phyloP scores from a whole-genome alignment of 768 basidiomycete species.

The Mycena chlorophos region DNA sequence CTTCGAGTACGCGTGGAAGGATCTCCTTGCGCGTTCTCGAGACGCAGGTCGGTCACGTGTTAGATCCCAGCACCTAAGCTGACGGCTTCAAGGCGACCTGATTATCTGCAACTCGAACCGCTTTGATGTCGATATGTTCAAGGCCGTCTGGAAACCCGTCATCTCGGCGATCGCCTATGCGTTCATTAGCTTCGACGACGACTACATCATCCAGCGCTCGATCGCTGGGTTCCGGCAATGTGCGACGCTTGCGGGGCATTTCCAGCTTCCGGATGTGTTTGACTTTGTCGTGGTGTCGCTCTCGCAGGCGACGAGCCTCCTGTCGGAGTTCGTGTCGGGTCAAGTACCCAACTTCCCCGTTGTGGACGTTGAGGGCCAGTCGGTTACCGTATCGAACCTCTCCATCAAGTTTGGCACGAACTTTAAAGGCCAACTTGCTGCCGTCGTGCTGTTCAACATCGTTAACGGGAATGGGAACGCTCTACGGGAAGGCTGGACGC shows the following conservation, averaged over 20 bases:
- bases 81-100: conserved; percentile 48
- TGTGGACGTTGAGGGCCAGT: conserved; percentile 86
- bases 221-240: conserved; percentile 97
- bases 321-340: conserved; percentile 69
- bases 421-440: conserved; percentile 92
- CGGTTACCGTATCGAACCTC: conserved; percentile 85
- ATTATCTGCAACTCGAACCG: conserved; percentile 75
- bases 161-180: conserved; percentile 95
- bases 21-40: conserved; percentile 78
- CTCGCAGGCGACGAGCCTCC: conserved; percentile 86
- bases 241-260: conserved; percentile 87
- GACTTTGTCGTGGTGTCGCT: conserved; percentile 94
- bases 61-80: neutral
- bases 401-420: conserved; percentile 94
- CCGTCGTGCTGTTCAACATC: conserved; percentile 96
- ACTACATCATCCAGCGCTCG: conserved; percentile 91
- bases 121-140: conserved; percentile 95
- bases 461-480: conserved; percentile 95
- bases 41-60: conserved; percentile 61
- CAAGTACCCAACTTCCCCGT: conserved; percentile 84
- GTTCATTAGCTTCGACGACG: conserved; percentile 94
- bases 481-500: conserved; percentile 92
- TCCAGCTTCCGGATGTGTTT: conserved; percentile 91
- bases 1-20: conserved; percentile 99
- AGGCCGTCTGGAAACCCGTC: conserved; percentile 86